Percentiles rank a stretch among this genome's conserved stretches.
Evolutionary conservation across 257 asterid species (phyloP).

Genomic region (Nicotiana sylvestris): DNA sequence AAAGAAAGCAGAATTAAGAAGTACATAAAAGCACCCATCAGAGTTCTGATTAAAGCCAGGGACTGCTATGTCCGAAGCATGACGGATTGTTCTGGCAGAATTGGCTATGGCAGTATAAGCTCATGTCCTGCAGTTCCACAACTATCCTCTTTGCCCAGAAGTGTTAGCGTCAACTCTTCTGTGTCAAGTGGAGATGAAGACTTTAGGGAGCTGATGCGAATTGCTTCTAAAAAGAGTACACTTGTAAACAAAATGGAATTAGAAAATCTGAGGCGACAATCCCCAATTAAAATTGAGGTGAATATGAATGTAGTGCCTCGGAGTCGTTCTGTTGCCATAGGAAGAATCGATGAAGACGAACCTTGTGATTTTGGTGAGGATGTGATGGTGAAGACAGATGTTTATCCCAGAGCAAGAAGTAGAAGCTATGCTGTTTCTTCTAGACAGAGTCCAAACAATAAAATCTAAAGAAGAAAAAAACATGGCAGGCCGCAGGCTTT

Average conservation of each 20-base stretch:
- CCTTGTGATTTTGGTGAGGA: constrained; percentile 43
- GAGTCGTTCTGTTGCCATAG: constrained; percentile 42
- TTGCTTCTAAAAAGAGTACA: constrained; percentile 31
- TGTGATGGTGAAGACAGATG: constrained; percentile 8
- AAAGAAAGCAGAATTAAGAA: constrained; percentile 27
- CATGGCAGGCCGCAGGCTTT: too few relatives aligned
- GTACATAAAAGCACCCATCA: constrained; percentile 37
- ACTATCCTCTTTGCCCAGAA: constrained; percentile 21
- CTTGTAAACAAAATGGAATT: background rate
- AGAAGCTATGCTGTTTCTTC: constrained; percentile 32
- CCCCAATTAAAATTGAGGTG: background rate
- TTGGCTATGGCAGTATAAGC: constrained; percentile 24
- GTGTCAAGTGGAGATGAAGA: constrained; percentile 29
- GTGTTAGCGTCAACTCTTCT: constrained; percentile 33
- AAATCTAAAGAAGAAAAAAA: too few relatives aligned
- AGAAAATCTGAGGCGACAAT: constrained; percentile 14
- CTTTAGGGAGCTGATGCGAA: constrained; percentile 37
- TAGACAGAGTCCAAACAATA: background rate
- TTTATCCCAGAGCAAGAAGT: constrained; percentile 40
- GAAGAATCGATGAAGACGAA: constrained; percentile 61
- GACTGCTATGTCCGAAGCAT: constrained; percentile 43
- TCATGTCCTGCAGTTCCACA: constrained; percentile 25
- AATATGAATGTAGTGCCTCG: constrained; percentile 25
- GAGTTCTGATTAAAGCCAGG: constrained; percentile 36
- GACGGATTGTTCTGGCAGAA: constrained; percentile 34